phyloP scores from a whole-genome alignment of 305 asterid genomes.

The Rubia tinctorum region DNA sequence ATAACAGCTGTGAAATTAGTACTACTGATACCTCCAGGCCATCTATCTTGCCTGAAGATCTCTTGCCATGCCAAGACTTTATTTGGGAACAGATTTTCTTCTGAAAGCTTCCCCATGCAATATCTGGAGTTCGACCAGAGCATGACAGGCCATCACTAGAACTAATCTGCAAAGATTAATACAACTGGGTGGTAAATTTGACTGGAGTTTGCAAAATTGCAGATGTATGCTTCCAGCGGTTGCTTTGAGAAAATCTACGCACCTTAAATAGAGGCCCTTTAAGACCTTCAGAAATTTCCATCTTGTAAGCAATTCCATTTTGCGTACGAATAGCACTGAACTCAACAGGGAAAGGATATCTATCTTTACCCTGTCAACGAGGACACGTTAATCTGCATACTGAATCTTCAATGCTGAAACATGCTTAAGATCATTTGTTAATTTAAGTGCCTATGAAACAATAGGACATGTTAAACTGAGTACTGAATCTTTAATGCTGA shows the following conservation, averaged over 20 bases:
- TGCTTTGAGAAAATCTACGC: constrained; percentile 24
- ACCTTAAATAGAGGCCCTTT: constrained; percentile 86
- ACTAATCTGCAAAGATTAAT: constrained; percentile 48
- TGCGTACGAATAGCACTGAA: constrained; percentile 67
- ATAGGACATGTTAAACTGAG: background rate
- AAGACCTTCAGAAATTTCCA: constrained; percentile 86
- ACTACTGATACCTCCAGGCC: constrained; percentile 66
- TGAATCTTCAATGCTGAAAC: constrained; percentile 10
- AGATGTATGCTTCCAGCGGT: constrained; percentile 16
- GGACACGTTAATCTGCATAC: constrained; percentile 15
- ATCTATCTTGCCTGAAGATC: constrained; percentile 81
- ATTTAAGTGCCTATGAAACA: background rate
- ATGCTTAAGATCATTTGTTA: background rate
- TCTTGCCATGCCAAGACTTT: constrained; percentile 74
- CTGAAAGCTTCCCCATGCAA: constrained; percentile 85
- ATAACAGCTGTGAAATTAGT: background rate
- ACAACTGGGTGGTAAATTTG: constrained; percentile 14
- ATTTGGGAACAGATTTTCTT: constrained; percentile 57
- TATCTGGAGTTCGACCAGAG: constrained; percentile 89
- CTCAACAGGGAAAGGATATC: constrained; percentile 94
- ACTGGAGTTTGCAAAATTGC: constrained; percentile 5
- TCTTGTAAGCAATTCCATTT: constrained; percentile 60
- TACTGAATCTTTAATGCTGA: no score
- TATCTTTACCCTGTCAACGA: constrained; percentile 76
- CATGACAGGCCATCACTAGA: constrained; percentile 76